A percentile compares a stretch with the other conserved stretches of the same genome.
Evolutionary conservation across 225 moss, liverwort and hornwort genomes (phyloP).

Genomic region (Straminergon stramineum): DNA sequence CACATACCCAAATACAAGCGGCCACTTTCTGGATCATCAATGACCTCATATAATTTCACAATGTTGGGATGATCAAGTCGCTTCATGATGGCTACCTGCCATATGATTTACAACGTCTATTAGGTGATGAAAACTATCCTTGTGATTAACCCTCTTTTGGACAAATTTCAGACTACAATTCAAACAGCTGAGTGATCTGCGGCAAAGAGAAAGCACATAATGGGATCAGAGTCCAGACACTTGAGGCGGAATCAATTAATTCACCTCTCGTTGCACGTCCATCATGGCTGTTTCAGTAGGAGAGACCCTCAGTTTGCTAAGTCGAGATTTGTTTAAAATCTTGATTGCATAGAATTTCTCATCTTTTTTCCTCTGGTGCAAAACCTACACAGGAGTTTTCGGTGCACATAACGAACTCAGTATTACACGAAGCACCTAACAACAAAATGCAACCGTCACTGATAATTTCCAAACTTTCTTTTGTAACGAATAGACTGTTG

Average conservation of each 20-base stretch:
- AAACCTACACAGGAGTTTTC: slow-evolving; percentile 25
- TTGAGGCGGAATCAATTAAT: background rate
- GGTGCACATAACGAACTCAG: background rate
- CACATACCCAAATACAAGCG: slow-evolving; percentile 65
- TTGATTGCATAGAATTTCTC: slow-evolving; percentile 71
- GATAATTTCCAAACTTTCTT: background rate
- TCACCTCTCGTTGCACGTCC: slow-evolving; percentile 85
- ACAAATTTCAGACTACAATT: background rate
- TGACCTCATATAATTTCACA: slow-evolving; percentile 74
- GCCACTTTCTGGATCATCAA: slow-evolving; percentile 73
- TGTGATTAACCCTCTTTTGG: background rate
- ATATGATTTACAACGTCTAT: background rate
- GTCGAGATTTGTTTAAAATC: slow-evolving; percentile 78
- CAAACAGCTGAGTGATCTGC: background rate
- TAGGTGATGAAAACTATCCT: background rate
- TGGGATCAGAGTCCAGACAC: background rate
- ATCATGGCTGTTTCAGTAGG: slow-evolving; percentile 88
- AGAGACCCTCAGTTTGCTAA: slow-evolving; percentile 70
- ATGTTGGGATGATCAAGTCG: slow-evolving; percentile 78
- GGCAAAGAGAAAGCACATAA: background rate
- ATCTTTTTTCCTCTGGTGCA: slow-evolving; percentile 63
- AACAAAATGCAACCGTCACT: background rate
- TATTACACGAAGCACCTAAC: too few relatives aligned
- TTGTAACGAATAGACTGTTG: background rate
- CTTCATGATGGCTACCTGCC: slow-evolving; percentile 86